Evolutionary conservation across 2,329 filamentous ascomycete genomes (phyloP), one percentile per base, ranked within the genome.

Genomic region (Diaporthe destruens): DNA sequence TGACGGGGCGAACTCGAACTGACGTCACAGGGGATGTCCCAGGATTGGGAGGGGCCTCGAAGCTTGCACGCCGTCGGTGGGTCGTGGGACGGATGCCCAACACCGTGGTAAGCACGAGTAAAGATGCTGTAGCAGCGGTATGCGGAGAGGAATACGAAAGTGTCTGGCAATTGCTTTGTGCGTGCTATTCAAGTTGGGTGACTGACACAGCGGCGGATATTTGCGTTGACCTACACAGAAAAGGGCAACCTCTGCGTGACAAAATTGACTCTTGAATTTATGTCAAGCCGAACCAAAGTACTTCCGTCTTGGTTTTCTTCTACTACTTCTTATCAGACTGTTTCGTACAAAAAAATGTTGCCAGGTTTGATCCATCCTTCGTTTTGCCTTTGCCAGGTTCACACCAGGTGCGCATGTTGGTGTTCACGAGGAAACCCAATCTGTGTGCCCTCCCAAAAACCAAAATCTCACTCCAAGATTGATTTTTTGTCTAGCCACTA

Each of bases 11-110:
- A 20, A 51, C n/a, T 29, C 14, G 7, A 39, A 3, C 68, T 70
- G 68, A 70, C 68, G 68, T 70, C 68, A 70, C 68, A 32, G 29
- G 20, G 32, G 2, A 25, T 51, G 53, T 54, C 42, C 59, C 42
- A n/a, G 25, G n/a, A n/a, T 57, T 11, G 39, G n/a, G 18, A 47
- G 20, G 66, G 36, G 36, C 34, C 20, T 16, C 5, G 6, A 36
- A 20, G 29, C 61, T 39, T 39, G 47, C 32, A 51, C 6, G 20
- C 42, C 42, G 32, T 39, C 47, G 39, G 44, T n/a, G 44, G 42
- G 42, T 16, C 16, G 16, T 44, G 44, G 18, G 44, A 47, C 44
- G 16, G 42, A 8, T 0, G 42, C 18, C 14, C 8, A 18, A 36
- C 11, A 36, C 34, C 11, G 29, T 36, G 18, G 20, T 36, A 34